A percentile compares a stretch with the other conserved stretches of the same genome.
Evolutionary conservation across 2,329 filamentous ascomycete genomes (phyloP).

Genomic region (Tolypocladium tundrense): DNA sequence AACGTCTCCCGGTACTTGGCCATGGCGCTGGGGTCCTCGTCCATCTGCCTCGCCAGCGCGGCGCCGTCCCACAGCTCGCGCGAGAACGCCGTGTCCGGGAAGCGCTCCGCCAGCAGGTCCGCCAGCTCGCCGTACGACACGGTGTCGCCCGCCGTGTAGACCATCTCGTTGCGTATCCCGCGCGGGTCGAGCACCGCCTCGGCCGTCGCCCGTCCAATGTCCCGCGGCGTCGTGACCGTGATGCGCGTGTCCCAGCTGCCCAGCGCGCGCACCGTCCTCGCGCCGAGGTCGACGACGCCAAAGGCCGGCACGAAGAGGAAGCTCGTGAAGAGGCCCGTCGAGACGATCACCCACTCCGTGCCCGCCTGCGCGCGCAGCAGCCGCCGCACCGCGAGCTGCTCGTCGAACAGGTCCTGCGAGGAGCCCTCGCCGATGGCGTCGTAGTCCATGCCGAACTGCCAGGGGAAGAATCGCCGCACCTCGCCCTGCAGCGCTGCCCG

Average conservation of each 20-base stretch:
- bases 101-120: conserved; percentile 36
- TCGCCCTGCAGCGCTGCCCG: conserved; percentile 41
- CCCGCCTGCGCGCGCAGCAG: conserved; percentile 35
- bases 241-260: conserved; percentile 52
- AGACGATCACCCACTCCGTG: conserved; percentile 53
- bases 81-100: conserved; percentile 23
- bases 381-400: conserved; percentile 50
- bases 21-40: conserved; percentile 35
- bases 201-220: conserved; percentile 53
- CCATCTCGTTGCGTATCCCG: conserved; percentile 27
- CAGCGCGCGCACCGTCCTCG: conserved; percentile 38
- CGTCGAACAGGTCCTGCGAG: conserved; percentile 56
- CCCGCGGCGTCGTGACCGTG: conserved; percentile 50
- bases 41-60: conserved; percentile 33
- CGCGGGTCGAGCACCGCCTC: conserved; percentile 38
- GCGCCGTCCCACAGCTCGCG: conserved; percentile 39
- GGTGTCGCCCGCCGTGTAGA: conserved; percentile 54
- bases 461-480: conserved; percentile 49
- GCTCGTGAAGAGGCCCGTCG: conserved; percentile 61
- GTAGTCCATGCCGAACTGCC: conserved; percentile 69
- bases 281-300: conserved; percentile 45
- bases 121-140: conserved; percentile 45
- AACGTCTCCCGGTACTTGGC: conserved; percentile 54
- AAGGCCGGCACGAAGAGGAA: conserved; percentile 56
- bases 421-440: conserved; percentile 49